Evolutionary conservation across 805 yeast species (phyloP), one percentile per base, ranked within the genome.

Genomic region (Saturnispora serradocipensis): DNA sequence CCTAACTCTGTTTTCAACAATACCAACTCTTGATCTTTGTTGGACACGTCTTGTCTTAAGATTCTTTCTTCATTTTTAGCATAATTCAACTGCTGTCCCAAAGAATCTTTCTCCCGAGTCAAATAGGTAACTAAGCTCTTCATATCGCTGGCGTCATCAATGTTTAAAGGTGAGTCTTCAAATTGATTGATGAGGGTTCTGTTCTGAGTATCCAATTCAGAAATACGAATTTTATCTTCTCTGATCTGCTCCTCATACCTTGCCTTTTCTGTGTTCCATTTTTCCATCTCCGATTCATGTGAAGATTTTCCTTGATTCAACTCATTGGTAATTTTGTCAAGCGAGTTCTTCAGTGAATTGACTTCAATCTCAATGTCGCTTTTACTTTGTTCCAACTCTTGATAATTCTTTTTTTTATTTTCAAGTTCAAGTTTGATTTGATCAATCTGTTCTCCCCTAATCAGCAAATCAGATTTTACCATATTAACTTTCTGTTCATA

Each of bases 101-200:
- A 72, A 4, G 82, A 71, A 55, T 88, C 95, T 59, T 83, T 85
- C 57, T 87, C 95, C 54, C 84, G 80, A 45, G 90, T 82, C 52
- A 88, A 69, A 59, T 76, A 82, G 1, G 73, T 62, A 35, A 88
- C 68, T 27, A 88, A 74, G 55, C 82, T 82, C 40, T 74, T 72
- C 56, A 75, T 60, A 48, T 72, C 75, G 40, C 60, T 65, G n/a
- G 53, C 53, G 4, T 56, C 59, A 34, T 49, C 49, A 28, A 53
- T 51, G 5, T 56, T 46, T 4, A 50, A 43, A 18, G 62, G 58
- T 0, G 62, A 53, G 22, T 58, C 63, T 45, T 67, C 91, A 27
- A 88, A 65, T 64, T 87, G 93, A 56, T 81, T 82, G 53, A 83
- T 75, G 16, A 88, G 68, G 5, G 86, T 71, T 46, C 77, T 71